Evolutionary conservation across 306 rosid genomes (phyloP).

Genomic region (Albizia julibrissin): DNA sequence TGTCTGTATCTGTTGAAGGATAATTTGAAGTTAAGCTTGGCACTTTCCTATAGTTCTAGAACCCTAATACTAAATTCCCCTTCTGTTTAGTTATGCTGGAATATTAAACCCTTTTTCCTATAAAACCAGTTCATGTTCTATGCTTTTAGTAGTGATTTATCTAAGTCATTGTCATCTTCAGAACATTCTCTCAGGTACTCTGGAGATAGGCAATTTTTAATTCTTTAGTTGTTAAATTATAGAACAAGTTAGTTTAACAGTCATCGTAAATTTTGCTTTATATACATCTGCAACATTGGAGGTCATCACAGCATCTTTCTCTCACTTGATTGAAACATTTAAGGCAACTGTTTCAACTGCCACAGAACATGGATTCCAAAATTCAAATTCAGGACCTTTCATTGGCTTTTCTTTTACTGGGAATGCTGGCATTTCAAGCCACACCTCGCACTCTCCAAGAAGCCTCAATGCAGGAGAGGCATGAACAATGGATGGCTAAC

Average conservation of each 20-base stretch:
- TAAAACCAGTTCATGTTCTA: background rate
- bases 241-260: background rate
- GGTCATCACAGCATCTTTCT: background rate
- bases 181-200: background rate
- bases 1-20: background rate
- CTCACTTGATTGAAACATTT: background rate
- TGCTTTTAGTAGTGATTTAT: background rate
- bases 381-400: background rate
- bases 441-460: constrained; percentile 40
- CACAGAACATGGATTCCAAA: background rate
- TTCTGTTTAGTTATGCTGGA: background rate
- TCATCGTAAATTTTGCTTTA: background rate
- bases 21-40: background rate
- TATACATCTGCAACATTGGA: background rate
- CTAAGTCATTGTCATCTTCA: background rate
- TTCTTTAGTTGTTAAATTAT: no score
- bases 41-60: background rate
- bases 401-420: background rate
- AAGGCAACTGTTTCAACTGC: no score
- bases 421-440: constrained; percentile 14
- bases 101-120: background rate
- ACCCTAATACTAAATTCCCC: background rate
- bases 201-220: background rate
- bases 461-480: constrained; percentile 27
- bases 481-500: constrained; percentile 39